A percentile compares a stretch with the other conserved stretches of the same genome.
Conservation (phyloP, 768 basidiomycete species). For the Serendipita sp. region DNA sequence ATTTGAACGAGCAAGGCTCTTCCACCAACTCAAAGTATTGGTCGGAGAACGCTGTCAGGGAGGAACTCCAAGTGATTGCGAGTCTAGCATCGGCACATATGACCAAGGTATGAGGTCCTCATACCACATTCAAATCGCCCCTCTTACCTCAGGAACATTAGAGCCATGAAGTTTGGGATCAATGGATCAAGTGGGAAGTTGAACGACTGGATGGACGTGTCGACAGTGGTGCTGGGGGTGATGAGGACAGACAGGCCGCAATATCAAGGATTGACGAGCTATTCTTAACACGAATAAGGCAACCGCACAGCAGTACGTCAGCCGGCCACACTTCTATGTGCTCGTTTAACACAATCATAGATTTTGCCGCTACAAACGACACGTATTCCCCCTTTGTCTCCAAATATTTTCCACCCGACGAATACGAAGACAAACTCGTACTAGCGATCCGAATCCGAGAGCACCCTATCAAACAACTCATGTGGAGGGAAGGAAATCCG, state of each 20-base stretch:
- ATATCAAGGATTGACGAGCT: constrained; percentile 40
- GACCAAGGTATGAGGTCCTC: not conserved
- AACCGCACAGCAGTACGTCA: constrained; percentile 57
- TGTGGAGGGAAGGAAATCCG: constrained; percentile 46
- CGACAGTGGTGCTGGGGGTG: constrained; percentile 16
- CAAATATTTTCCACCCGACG: constrained; percentile 48
- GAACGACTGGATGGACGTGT: constrained; percentile 39
- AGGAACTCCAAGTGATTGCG: constrained; percentile 44
- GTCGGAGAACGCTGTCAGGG: constrained; percentile 33
- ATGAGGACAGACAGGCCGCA: constrained; percentile 15
- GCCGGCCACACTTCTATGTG: not conserved
- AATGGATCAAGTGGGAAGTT: constrained; percentile 59
- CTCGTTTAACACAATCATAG: constrained; percentile 25
- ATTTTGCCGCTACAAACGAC: constrained; percentile 65
- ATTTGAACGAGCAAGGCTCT: constrained; percentile 50
- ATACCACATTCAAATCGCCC: not conserved
- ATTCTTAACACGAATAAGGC: constrained; percentile 49
- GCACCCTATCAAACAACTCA: constrained; percentile 42
- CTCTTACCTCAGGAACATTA: constrained; percentile 18
- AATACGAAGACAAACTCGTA: constrained; percentile 66
- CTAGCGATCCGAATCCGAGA: constrained; percentile 58
- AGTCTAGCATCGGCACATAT: not conserved
- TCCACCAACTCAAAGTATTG: constrained; percentile 36
- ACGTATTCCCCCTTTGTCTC: constrained; percentile 85
- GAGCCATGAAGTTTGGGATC: constrained; percentile 60